Evolutionary conservation across 208 protist genomes (phyloP).

Genomic region (Crithidia bombi): DNA sequence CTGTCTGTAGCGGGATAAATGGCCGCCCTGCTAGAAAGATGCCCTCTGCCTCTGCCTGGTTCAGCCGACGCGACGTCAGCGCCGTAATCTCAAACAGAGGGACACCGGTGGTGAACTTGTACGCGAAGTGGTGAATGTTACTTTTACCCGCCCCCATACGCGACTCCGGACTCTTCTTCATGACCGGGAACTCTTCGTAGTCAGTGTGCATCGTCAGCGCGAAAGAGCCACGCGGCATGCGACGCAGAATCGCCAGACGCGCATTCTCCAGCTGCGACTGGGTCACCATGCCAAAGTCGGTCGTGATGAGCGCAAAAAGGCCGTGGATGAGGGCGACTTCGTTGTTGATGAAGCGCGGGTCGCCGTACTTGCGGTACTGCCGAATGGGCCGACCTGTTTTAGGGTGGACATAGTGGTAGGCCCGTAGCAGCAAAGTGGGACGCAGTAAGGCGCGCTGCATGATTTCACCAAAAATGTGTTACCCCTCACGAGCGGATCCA

Average conservation of each 20-base stretch:
- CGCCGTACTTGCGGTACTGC: constrained; percentile 85
- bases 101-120: constrained; percentile 91
- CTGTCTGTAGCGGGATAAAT: constrained; percentile 88
- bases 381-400: constrained; percentile 83
- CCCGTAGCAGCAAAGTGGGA: constrained; percentile 41
- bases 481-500: too few species aligned
- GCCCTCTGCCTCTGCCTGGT: constrained; percentile 88
- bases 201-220: constrained; percentile 89
- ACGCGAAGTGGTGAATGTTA: constrained; percentile 92
- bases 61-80: constrained; percentile 68
- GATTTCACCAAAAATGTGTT: too few species aligned
- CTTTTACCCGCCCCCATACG: constrained; percentile 91
- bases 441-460: constrained; percentile 44
- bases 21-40: constrained; percentile 84
- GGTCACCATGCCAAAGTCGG: constrained; percentile 91
- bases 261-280: constrained; percentile 90
- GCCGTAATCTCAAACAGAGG: constrained; percentile 87
- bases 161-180: constrained; percentile 88
- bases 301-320: constrained; percentile 85
- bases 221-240: constrained; percentile 84
- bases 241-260: constrained; percentile 84
- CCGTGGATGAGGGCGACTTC: constrained; percentile 84
- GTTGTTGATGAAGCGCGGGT: constrained; percentile 92
- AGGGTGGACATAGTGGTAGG: constrained; percentile 92
- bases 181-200: constrained; percentile 91